Evolutionary conservation across 805 yeast species (phyloP).

Genomic region (Saturnispora ahearnii): DNA sequence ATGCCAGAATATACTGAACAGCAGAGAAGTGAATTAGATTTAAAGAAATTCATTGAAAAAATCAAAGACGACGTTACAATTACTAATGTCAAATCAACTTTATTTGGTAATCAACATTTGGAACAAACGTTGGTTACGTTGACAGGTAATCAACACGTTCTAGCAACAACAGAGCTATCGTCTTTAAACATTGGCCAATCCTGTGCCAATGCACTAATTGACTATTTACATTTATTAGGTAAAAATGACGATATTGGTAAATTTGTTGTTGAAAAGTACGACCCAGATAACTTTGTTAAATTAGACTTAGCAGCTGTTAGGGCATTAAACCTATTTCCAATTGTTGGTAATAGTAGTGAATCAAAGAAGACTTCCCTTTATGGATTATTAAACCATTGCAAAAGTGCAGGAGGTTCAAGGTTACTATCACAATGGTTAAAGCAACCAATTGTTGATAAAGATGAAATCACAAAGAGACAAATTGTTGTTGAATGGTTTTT

Average conservation of each 20-base stretch:
- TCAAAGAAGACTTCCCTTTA: slow-evolving; percentile 46
- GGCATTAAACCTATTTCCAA: slow-evolving; percentile 81
- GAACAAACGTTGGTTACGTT: slow-evolving; percentile 73
- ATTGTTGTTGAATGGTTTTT: slow-evolving; percentile 63
- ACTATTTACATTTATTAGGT: slow-evolving; percentile 55
- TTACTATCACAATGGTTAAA: slow-evolving; percentile 89
- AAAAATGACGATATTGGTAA: slow-evolving; percentile 48
- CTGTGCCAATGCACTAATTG: slow-evolving; percentile 59
- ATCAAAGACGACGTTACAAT: slow-evolving; percentile 70
- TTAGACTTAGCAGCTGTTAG: slow-evolving; percentile 84
- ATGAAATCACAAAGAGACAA: slow-evolving; percentile 59
- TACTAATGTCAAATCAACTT: slow-evolving; percentile 47
- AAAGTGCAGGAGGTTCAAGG: slow-evolving; percentile 82
- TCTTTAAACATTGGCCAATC: slow-evolving; percentile 44
- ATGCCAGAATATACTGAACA: slow-evolving; percentile 34
- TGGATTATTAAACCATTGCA: slow-evolving; percentile 82
- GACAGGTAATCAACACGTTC: slow-evolving; percentile 44
- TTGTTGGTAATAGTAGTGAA: slow-evolving; percentile 30
- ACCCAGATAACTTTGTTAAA: slow-evolving; percentile 74
- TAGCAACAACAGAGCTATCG: slow-evolving; percentile 48
- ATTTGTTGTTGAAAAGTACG: slow-evolving; percentile 54
- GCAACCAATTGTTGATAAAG: slow-evolving; percentile 73
- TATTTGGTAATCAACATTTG: slow-evolving; percentile 56
- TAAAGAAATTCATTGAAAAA: slow-evolving; percentile 57
- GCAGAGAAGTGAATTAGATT: slow-evolving; percentile 37